Evolutionary conservation across 208 protist species (phyloP), one percentile per base, ranked within the genome.

Genomic region (Acanthamoeba lenticulata): DNA sequence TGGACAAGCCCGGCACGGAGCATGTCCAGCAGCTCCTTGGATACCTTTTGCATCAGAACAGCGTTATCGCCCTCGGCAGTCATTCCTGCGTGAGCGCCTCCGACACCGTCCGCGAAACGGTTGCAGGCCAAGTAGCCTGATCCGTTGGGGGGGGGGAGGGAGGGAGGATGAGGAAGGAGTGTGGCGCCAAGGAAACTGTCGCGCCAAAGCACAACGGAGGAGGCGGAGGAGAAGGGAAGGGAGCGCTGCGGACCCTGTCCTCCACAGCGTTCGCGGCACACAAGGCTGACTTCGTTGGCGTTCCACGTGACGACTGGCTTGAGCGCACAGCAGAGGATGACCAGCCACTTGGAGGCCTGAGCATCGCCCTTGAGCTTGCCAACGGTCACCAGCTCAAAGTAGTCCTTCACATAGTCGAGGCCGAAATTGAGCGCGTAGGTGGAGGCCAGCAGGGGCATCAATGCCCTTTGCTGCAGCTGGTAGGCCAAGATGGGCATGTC

Each of bases 21-120:
- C 17, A 94, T 93, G 21, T 65, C 44, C 1, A 96, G 57, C 0
- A 97, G 44, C 45, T 96, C 96, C 67, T 97, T 97, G 69, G 94
- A 38, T 13, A 96, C 96, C 19, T 96, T 96, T 88, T 97, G 96
- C 93, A 96, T 95, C 27, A 97, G 57, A 2, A 97, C 96, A 1
- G 93, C 90, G 77, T 97, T 97, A 60, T 97, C 96, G 49, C 96
- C 95, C 67, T 96, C 95, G 19, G 95, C 95, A 21, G 95, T 95
- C 45, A 96, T 96, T 0, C 89, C 95, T 0, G 95, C 94, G 93
- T 96, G 95, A 17, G 95, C 94, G 32, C 94, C 44, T 52, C 72
- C 95, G 36, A 96, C 96, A 34, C 19, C 29, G 27, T 94, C 34
- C 27, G 92, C 69, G 17, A 96, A 89, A 3, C 94, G 52, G 74